A percentile compares a stretch with the other conserved stretches of the same genome.
Evolutionary conservation across 2,329 filamentous ascomycete species (phyloP).

Genomic region (Aspergillus calidoustus): DNA sequence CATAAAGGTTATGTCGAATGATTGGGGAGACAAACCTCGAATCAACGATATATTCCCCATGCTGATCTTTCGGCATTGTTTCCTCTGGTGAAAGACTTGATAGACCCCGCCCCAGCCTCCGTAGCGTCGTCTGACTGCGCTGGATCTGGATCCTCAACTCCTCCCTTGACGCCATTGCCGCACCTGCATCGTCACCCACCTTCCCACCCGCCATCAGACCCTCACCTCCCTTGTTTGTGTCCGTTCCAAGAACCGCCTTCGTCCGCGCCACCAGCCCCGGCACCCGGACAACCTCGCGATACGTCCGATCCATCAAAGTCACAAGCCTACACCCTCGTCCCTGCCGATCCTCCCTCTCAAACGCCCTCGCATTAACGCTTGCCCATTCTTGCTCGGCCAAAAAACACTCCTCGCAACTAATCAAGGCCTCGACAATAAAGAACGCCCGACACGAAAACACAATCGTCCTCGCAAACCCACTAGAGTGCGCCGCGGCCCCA

Average conservation of each 20-base stretch:
- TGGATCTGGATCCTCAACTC: not conserved
- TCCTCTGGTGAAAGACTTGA: not conserved
- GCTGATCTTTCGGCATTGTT: no score
- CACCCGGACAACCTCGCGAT: not conserved
- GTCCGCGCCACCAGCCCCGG: not conserved
- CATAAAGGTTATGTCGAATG: not conserved
- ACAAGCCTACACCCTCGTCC: not conserved
- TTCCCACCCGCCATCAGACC: no score
- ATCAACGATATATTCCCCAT: not conserved
- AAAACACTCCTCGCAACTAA: slow-evolving; percentile 18
- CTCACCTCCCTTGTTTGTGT: no score
- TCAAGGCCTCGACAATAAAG: slow-evolving; percentile 17
- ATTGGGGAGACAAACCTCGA: not conserved
- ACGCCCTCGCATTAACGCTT: not conserved
- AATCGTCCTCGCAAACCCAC: slow-evolving; percentile 19
- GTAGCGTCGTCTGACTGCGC: not conserved
- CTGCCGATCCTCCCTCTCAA: not conserved
- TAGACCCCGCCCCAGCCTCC: not conserved
- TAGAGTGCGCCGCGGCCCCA: slow-evolving; percentile 14
- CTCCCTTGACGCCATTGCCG: not conserved
- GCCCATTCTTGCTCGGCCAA: slow-evolving; percentile 16
- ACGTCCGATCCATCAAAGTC: not conserved
- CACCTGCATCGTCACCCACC: not conserved
- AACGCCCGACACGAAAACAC: slow-evolving; percentile 19
- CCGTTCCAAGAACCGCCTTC: not conserved